Base-by-base conservation (phyloP, 1,284 basidiomycete species). In the Pisolithus thermaeus region DNA sequence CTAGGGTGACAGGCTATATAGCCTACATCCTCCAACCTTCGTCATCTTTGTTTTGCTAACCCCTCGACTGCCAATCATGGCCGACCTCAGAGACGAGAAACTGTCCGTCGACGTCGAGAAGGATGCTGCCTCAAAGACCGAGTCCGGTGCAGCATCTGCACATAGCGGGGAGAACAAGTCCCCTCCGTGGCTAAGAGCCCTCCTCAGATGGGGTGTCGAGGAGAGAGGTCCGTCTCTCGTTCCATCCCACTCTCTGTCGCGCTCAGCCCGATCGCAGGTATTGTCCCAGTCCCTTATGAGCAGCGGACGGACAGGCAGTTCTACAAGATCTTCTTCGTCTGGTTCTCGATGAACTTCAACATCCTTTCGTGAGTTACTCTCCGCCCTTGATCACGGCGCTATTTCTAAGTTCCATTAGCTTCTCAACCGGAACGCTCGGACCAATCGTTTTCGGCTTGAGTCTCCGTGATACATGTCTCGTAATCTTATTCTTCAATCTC, bases 401-500 rank as follows among this genome's bases (percentile, higher is more conserved):
- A 25, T 43, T n/a, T 37, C 42, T 39, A 8, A 35, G 47, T 49
- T 18, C 14, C 3, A 20, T 45, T 57, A 87, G 87, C 0, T 87
- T 92, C 61, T 90, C 88, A 42, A 72, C 84, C 2, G 90, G 89
- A 6, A 82, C 84, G 0, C 70, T 90, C 0, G 89, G 87, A 0
- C 87, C 87, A 7, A 67, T 80, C 12, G 70, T 79, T 0, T 91
- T 81, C 56, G 80, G 78, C 7, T 73, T 91, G n/a, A 76, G 83
- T 2, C 70, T 88, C 28, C 78, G 84, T 36, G 85, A 90, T 62
- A 77, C 86, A 7, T 87, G 80, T 58, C 72, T 91, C 0, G 76
- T 83, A 46, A 90, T 91, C 56, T 67, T 90, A 46, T 90, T 90
- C 69, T 87, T 90, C 74, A 89, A 87, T 60, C 50, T 90, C 39